These are phyloP conservation scores for Alnus rubra DNA, from an alignment of 306 rosid species.

Conservation along the genomic window DNA sequence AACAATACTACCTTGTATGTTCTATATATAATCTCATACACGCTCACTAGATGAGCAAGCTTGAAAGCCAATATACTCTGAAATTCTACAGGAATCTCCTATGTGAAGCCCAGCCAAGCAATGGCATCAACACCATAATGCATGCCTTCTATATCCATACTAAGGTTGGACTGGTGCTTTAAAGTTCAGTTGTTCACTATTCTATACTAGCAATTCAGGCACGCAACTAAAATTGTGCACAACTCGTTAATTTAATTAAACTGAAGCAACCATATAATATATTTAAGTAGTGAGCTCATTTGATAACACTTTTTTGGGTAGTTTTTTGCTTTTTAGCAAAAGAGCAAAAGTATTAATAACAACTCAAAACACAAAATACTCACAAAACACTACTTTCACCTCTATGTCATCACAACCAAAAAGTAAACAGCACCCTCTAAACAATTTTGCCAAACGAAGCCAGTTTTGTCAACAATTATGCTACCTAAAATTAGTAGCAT, in stretches of 20 bases:
- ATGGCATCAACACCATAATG: neutral
- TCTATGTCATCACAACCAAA: no score
- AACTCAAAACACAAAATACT: no score
- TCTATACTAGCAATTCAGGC: neutral
- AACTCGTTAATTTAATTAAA: neutral
- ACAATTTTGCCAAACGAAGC: no score
- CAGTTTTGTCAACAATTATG: neutral
- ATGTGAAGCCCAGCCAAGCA: neutral
- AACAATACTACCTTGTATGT: no score
- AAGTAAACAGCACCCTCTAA: no score
- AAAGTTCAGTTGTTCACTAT: neutral
- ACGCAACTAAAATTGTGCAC: neutral
- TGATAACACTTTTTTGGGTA: no score
- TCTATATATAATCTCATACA: no score
- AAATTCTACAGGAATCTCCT: neutral
- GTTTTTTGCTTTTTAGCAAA: no score
- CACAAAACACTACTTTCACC: no score
- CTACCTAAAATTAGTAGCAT: neutral
- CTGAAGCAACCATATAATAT: neutral
- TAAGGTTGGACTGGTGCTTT: neutral
- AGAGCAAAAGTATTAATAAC: no score
- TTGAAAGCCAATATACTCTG: no score
- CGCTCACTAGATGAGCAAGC: no score
- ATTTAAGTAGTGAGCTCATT: neutral
- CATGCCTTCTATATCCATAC: neutral